Conservation (phyloP, 805 yeast genomes). For the Ogataea dorogensis region DNA sequence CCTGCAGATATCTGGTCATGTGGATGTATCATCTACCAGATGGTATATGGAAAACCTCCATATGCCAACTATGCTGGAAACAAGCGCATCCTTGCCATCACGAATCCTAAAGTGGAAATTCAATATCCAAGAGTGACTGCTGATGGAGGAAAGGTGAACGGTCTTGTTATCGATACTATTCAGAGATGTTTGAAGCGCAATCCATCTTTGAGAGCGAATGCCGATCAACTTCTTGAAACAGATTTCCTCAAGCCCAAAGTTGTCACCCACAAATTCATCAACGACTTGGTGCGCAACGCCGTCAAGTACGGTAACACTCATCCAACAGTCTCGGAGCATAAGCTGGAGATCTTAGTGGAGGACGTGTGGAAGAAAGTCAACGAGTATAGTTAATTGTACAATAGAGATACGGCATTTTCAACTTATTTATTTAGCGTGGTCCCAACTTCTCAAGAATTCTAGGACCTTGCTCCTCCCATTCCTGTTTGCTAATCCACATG, state of each 20-base stretch:
- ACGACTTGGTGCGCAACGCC: conserved; percentile 73
- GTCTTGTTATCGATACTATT: conserved; percentile 61
- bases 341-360: conserved; percentile 45
- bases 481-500: conserved; percentile 95
- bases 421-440: conserved; percentile 58
- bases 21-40: conserved; percentile 93
- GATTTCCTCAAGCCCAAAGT: conserved; percentile 74
- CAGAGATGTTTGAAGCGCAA: conserved; percentile 68
- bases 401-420: conserved; percentile 5
- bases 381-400: conserved; percentile 32
- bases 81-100: conserved; percentile 77
- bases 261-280: conserved; percentile 63
- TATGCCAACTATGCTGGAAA: conserved; percentile 76
- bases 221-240: conserved; percentile 55
- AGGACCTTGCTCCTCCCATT: conserved; percentile 97
- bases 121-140: conserved; percentile 50
- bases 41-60: conserved; percentile 93
- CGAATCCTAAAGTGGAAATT: conserved; percentile 76
- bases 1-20: conserved; percentile 98
- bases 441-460: conserved; percentile 84
- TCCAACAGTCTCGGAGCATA: conserved; percentile 33
- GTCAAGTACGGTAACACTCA: conserved; percentile 65
- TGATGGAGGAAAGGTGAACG: conserved; percentile 25
- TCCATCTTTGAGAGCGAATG: conserved; percentile 65
- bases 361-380: conserved; percentile 58